phyloP scores from a whole-genome alignment of 1,139 yeast species.

The Wickerhamiella pararugosa region DNA sequence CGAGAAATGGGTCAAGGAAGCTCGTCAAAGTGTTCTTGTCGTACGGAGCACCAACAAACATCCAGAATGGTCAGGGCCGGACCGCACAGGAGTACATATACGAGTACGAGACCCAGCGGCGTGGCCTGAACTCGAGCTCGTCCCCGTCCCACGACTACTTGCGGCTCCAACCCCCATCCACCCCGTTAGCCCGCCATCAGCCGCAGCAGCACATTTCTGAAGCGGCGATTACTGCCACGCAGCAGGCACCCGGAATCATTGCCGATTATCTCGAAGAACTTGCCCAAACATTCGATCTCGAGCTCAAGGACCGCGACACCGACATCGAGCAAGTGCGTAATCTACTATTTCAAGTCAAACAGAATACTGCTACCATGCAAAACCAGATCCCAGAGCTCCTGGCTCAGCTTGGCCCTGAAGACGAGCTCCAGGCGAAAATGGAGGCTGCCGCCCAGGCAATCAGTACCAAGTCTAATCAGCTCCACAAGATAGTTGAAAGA shows the following conservation, averaged over 20 bases:
- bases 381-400: conserved; percentile 22
- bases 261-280: conserved; percentile 36
- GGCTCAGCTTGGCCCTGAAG: conserved; percentile 22
- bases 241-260: conserved; percentile 29
- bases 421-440: conserved; percentile 17
- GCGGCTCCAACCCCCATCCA: conserved; percentile 1
- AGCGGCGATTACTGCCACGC: conserved; percentile 37
- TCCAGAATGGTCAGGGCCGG: conserved; percentile 55
- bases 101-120: conserved; percentile 21
- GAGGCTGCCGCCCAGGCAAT: conserved; percentile 21
- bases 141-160: conserved; percentile 3
- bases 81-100: conserved; percentile 61
- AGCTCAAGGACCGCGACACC: conserved; percentile 36
- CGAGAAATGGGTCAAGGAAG: conserved; percentile 57
- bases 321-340: conserved; percentile 33
- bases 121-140: conserved; percentile 4
- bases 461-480: conserved; percentile 22
- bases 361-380: conserved; percentile 27
- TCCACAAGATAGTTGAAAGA: conserved; percentile 35
- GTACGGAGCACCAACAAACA: conserved; percentile 57
- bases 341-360: conserved; percentile 28
- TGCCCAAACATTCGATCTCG: conserved; percentile 41
- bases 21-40: conserved; percentile 58
- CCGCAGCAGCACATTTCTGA: conserved; percentile 27
- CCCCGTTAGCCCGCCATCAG: conserved; percentile 5